Conservation (phyloP, 75 land plant genomes). For the Pinus tabuliformis region DNA sequence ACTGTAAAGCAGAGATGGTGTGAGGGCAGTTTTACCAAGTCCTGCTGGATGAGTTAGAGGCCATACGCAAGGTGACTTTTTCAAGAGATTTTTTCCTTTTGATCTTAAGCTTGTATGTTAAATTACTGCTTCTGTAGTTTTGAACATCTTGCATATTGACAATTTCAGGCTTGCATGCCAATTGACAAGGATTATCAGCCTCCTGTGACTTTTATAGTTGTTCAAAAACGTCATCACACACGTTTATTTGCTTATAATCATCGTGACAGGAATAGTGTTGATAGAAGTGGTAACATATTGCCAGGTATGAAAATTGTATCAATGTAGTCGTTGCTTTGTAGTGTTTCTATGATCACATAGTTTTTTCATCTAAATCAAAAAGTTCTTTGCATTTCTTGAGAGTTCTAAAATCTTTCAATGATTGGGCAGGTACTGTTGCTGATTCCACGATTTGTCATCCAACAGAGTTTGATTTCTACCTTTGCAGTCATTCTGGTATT, state of each 20-base stretch:
- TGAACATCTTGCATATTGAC: background rate
- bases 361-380: background rate
- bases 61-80: constrained; percentile 61
- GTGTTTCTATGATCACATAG: background rate
- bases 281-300: constrained; percentile 70
- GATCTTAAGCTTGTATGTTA: background rate
- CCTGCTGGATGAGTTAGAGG: constrained; percentile 68
- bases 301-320: constrained; percentile 37
- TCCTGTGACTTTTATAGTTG: constrained; percentile 70
- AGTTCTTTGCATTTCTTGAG: background rate
- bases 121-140: background rate
- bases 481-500: constrained; percentile 79
- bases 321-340: too few species aligned
- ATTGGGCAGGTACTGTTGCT: constrained; percentile 65
- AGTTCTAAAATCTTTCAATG: background rate
- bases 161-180: constrained; percentile 59
- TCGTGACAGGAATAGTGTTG: constrained; percentile 24
- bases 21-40: constrained; percentile 86
- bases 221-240: constrained; percentile 80
- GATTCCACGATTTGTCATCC: constrained; percentile 76
- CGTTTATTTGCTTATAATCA: constrained; percentile 56
- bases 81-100: background rate
- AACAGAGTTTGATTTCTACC: constrained; percentile 74
- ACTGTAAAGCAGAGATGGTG: constrained; percentile 64
- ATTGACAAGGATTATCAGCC: constrained; percentile 56